phyloP scores from a whole-genome alignment of 805 yeast genomes.

The Candida berthetii region DNA sequence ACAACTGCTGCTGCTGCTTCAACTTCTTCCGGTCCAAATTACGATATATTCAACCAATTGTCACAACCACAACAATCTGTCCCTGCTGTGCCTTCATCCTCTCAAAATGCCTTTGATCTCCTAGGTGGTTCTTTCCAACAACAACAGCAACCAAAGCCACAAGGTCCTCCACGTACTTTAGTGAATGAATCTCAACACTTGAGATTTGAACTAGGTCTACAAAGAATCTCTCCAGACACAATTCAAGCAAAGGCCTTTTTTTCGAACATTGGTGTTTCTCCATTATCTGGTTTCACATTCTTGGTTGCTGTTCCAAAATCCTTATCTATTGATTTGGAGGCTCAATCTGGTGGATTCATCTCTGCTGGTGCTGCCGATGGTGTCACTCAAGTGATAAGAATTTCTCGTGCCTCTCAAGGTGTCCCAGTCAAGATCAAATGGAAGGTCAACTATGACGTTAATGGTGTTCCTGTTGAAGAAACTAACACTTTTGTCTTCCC shows the following conservation, averaged over 20 bases:
- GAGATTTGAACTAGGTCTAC: conserved; percentile 40
- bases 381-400: conserved; percentile 44
- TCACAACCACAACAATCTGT: conserved; percentile 13
- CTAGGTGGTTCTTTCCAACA: conserved; percentile 1
- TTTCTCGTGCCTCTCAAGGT: conserved; percentile 28
- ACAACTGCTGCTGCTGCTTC: conserved; percentile 2
- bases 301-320: conserved; percentile 68
- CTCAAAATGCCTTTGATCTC: conserved; percentile 2
- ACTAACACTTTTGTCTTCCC: conserved; percentile 47
- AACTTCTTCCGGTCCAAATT: conserved; percentile 16
- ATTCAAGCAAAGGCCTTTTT: conserved; percentile 41
- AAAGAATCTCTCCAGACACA: conserved; percentile 28
- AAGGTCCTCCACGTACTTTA: conserved; percentile 13
- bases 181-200: conserved; percentile 41
- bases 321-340: conserved; percentile 48
- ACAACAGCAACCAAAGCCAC: conserved; percentile 4
- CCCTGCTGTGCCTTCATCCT: conserved; percentile 15
- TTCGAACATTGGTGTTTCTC: conserved; percentile 40
- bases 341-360: conserved; percentile 54
- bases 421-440: conserved; percentile 63
- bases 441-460: conserved; percentile 54
- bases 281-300: conserved; percentile 47
- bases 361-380: conserved; percentile 41
- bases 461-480: conserved; percentile 44
- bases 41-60: conserved; percentile 17